Conservation (phyloP, 768 basidiomycete genomes). For the Lenzites betulinus region DNA sequence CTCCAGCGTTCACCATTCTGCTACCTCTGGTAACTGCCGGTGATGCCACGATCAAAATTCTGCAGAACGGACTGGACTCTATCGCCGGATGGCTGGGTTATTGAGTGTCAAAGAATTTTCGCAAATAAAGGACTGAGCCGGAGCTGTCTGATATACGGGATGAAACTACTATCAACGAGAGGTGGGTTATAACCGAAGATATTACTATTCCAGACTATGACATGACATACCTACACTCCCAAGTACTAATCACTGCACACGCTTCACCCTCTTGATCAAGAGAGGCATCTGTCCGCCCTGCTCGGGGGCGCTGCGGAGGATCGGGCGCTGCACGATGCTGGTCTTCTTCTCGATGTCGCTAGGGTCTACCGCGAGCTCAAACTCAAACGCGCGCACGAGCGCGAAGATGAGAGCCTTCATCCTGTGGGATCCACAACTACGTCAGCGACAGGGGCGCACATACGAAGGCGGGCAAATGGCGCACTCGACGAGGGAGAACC, state of each 20-base stretch:
- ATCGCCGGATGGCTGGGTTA: no score
- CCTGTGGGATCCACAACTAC: no score
- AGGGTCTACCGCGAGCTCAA: conserved; percentile 31
- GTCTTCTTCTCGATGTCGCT: conserved; percentile 25
- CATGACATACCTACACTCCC: background rate
- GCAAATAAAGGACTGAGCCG: no score
- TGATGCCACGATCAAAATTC: no score
- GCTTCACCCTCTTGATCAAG: conserved; percentile 33
- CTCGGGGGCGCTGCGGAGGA: conserved; percentile 20
- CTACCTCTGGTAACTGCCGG: no score
- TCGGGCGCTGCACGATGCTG: conserved; percentile 28
- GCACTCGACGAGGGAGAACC: conserved; percentile 62
- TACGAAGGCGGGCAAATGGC: conserved; percentile 16
- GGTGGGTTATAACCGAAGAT: no score
- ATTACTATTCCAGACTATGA: background rate
- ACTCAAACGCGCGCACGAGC: conserved; percentile 35
- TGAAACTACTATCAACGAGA: no score
- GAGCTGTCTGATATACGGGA: no score
- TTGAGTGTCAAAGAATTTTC: no score
- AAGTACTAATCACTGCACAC: conserved; percentile 39
- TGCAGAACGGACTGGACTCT: no score
- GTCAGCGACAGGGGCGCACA: no score
- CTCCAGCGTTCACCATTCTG: no score
- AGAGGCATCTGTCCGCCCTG: conserved; percentile 29
- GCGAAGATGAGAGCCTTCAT: conserved; percentile 38